Percentiles rank a stretch among this genome's conserved stretches.
These are phyloP conservation scores for Lavandula angustifolia DNA, from an alignment of 257 asterid species.

Conservation along the genomic window DNA sequence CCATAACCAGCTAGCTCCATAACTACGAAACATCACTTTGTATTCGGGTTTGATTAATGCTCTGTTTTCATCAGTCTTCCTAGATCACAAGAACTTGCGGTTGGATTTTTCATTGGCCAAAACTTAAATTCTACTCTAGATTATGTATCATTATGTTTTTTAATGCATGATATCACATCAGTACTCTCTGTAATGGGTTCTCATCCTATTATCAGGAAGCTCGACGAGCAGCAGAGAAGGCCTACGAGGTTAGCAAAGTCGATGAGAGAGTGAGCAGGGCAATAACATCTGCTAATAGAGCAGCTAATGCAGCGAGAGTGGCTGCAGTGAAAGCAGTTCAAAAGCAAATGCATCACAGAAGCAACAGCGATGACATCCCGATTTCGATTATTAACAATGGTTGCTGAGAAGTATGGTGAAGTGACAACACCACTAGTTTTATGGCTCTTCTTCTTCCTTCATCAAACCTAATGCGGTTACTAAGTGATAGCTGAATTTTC, in stretches of 20 bases:
- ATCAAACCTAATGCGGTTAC: conserved; percentile 24
- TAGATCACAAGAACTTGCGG: background rate
- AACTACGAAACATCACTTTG: background rate
- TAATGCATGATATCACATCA: background rate
- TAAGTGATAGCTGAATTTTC: conserved; percentile 40
- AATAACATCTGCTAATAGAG: conserved; percentile 67
- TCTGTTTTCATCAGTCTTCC: background rate
- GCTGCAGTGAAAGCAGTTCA: conserved; percentile 87
- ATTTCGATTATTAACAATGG: conserved; percentile 32
- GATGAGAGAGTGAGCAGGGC: conserved; percentile 87
- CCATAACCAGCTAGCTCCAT: background rate
- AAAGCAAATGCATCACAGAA: conserved; percentile 74
- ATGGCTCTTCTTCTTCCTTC: conserved; percentile 28
- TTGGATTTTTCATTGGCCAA: background rate
- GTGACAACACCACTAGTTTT: conserved; percentile 29
- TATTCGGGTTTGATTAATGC: background rate
- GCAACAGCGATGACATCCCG: conserved; percentile 62
- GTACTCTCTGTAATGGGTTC: conserved; percentile 1
- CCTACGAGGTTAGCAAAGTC: conserved; percentile 79
- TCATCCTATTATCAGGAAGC: conserved; percentile 59
- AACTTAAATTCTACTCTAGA: too few species aligned
- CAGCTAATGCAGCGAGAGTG: conserved; percentile 88
- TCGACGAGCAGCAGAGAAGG: conserved; percentile 70
- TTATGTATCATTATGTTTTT: background rate
- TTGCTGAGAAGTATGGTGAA: background rate